Base-by-base conservation (phyloP, 345 rosid species). In the Populus tremula region DNA sequence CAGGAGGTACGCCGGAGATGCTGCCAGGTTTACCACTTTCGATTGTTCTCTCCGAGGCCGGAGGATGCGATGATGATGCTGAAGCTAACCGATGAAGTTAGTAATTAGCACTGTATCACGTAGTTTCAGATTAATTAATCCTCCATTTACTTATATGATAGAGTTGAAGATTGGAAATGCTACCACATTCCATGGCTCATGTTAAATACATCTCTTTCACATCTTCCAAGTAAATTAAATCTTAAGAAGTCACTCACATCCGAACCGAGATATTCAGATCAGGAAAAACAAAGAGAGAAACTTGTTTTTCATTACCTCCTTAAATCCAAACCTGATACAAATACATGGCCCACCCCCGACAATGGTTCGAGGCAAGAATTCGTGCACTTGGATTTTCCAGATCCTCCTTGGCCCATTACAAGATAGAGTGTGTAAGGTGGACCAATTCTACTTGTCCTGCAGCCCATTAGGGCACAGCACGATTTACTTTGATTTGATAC, bases 321-420 rank as follows among this genome's bases (percentile, higher is more conserved):
- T 7, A 39, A 39, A 39, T 39, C 10, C 43, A 39, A 39, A 39
- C 43, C 43, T 39, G 8, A 39, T 8, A 39, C 7, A 6, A 39
- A 39, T 7, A 8, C 43, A 8, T 6, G 41, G 74, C n/a, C 6
- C 13, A 14, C 6, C 38, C 10, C 35, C 17, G 5, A 16, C 33
- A 45, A n/a, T 38, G 76, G 33, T 25, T 35, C 20, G 23, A 29
- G 31, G 21, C 77, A 64, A 12, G 29, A 64, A 16, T 47, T 45
- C 31, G 77, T 65, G 70, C 20, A 9, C 62, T 2, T 43, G 31
- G 70, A 74, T 74, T 74, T 54, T 18, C 69, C 17, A 27, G 38
- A 59, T 36, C 68, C 54, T n/a, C 0, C 16, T 7, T 50, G 63
- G 74, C 74, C 63, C 63, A 71, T 47, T 6, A 29, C 1, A 59